phyloP scores from a whole-genome alignment of 129 eudicot genomes.

The Daucus carota region DH1_v3.0 NC_030384.2:30124001-30124500 shows the following conservation, averaged over 20 bases:
- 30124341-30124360: too few relatives aligned
- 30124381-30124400: too few relatives aligned
- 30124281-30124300: neutral
- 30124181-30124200: neutral
- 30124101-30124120: neutral
- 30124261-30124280: neutral
- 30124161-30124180: neutral
- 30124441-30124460: too few relatives aligned
- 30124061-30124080: neutral
- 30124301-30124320: too few relatives aligned
- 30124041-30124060: neutral
- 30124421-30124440: too few relatives aligned
- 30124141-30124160: neutral
- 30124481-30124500: too few relatives aligned
- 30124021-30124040: neutral
- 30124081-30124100: slow-evolving; percentile 7
- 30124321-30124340: too few relatives aligned
- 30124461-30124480: too few relatives aligned
- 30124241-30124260: neutral
- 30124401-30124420: too few relatives aligned
- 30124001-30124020: neutral
- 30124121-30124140: neutral
- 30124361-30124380: too few relatives aligned
- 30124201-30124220: neutral
- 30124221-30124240: neutral